Percentiles rank a stretch among this genome's conserved stretches.
Evolutionary conservation across 208 protist genomes (phyloP).

Genomic region (Trypanosoma avium): DNA sequence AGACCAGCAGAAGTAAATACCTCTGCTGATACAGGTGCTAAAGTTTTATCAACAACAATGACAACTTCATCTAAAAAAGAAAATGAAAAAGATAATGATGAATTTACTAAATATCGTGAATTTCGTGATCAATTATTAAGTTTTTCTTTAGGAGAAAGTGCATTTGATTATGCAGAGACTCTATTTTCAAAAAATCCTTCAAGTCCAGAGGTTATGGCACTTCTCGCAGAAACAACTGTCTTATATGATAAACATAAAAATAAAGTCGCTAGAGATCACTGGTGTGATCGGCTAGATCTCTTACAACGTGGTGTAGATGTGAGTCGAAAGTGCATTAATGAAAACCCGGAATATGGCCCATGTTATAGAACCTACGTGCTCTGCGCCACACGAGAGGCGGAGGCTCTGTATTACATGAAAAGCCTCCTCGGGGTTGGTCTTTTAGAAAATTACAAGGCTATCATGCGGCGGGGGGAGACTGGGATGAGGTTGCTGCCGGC

Average conservation of each 20-base stretch:
- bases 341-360: constrained; percentile 78
- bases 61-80: background rate
- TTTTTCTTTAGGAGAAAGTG: constrained; percentile 74
- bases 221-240: constrained; percentile 73
- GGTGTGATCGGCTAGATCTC: constrained; percentile 82
- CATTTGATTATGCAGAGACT: constrained; percentile 75
- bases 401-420: constrained; percentile 82
- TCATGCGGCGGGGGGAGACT: constrained; percentile 63
- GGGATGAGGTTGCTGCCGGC: constrained; percentile 65
- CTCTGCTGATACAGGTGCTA: background rate
- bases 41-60: constrained; percentile 1
- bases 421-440: constrained; percentile 64
- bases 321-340: constrained; percentile 87
- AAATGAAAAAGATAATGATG: constrained; percentile 5
- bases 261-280: constrained; percentile 76
- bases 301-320: constrained; percentile 84
- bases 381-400: constrained; percentile 68
- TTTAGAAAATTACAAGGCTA: constrained; percentile 81
- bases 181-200: constrained; percentile 65
- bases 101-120: constrained; percentile 46
- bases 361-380: constrained; percentile 86
- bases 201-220: constrained; percentile 81
- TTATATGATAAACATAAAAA: constrained; percentile 87
- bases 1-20: background rate
- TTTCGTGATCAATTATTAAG: constrained; percentile 78